A percentile compares a stretch with the other conserved stretches of the same genome.
These are phyloP conservation scores for Cornus kousa DNA, from an alignment of 148 eudicot species.

Conservation along the genomic window DNA sequence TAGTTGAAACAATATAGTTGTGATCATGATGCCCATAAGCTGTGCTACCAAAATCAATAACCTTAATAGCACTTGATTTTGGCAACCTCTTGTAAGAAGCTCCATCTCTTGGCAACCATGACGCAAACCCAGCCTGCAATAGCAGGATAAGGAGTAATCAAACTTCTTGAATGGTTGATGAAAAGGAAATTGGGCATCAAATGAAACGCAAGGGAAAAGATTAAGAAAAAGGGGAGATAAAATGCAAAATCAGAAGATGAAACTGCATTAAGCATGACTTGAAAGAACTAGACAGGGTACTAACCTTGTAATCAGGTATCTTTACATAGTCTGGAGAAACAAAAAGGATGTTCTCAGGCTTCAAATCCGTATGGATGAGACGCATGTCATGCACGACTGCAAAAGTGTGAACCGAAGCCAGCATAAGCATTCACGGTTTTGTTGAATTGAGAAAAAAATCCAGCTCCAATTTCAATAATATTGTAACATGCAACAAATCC, in stretches of 20 bases:
- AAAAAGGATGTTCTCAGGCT: slow-evolving; percentile 91
- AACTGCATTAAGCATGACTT: not conserved
- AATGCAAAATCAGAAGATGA: too few species aligned
- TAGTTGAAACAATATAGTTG: slow-evolving; percentile 56
- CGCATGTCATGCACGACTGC: slow-evolving; percentile 96
- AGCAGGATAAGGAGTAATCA: slow-evolving; percentile 15
- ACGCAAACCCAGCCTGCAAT: slow-evolving; percentile 40
- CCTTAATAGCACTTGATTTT: slow-evolving; percentile 63
- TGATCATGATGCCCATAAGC: slow-evolving; percentile 51
- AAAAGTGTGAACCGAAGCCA: slow-evolving; percentile 19
- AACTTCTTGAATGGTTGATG: not conserved
- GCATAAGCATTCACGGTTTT: slow-evolving; percentile 16
- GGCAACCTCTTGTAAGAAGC: slow-evolving; percentile 48
- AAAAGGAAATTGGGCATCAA: not conserved
- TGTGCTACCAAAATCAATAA: slow-evolving; percentile 73
- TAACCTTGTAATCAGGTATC: slow-evolving; percentile 80
- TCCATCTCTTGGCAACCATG: slow-evolving; percentile 34
- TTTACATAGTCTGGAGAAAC: slow-evolving; percentile 75
- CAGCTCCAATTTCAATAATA: not conserved
- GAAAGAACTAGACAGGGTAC: not conserved
- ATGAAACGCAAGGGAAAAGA: not conserved
- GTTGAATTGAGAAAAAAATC: not conserved
- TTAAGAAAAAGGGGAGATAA: not conserved
- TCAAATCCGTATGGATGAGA: slow-evolving; percentile 90
- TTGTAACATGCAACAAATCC: not conserved